Percentiles rank a stretch among this genome's conserved stretches.
phyloP scores from a whole-genome alignment of 495 filamentous ascomycete species.

The Aspergillus nidulans region DNA sequence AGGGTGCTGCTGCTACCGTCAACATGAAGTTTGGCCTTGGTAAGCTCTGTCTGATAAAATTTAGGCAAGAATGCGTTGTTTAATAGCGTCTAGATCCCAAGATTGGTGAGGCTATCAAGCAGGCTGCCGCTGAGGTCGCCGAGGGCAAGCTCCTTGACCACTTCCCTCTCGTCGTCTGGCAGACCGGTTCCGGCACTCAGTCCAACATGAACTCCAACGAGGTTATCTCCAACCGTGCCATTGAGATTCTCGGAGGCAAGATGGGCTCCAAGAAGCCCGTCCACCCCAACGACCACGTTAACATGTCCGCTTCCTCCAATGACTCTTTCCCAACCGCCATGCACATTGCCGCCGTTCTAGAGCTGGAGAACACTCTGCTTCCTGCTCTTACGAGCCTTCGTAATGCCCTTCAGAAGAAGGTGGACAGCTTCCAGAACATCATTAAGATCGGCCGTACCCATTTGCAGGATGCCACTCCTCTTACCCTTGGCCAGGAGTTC shows the following conservation, averaged over 20 bases:
- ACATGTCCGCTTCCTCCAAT: constrained; percentile 98
- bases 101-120: constrained; percentile 87
- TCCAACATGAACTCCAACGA: constrained; percentile 99
- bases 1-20: constrained; percentile 92
- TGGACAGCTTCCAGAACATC: constrained; percentile 81
- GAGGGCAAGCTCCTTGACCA: constrained; percentile 92
- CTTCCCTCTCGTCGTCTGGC: constrained; percentile 98
- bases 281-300: constrained; percentile 98
- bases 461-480: constrained; percentile 92
- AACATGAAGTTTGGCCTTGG: constrained; percentile 95
- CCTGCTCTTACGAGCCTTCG: constrained; percentile 78
- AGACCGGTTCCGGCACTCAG: constrained; percentile 97
- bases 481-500: constrained; percentile 97
- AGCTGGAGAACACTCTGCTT: constrained; percentile 80
- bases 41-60: constrained; percentile 39
- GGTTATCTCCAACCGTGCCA: constrained; percentile 98
- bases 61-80: constrained; percentile 3
- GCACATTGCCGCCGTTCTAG: constrained; percentile 96
- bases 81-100: constrained; percentile 60
- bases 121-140: constrained; percentile 91
- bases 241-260: constrained; percentile 90
- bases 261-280: constrained; percentile 98
- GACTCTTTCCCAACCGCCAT: constrained; percentile 99
- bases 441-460: constrained; percentile 99
- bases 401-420: constrained; percentile 79